A percentile compares a stretch with the other conserved stretches of the same genome.
Conservation (phyloP, 257 asterid species). For the Scutellaria minor region DNA sequence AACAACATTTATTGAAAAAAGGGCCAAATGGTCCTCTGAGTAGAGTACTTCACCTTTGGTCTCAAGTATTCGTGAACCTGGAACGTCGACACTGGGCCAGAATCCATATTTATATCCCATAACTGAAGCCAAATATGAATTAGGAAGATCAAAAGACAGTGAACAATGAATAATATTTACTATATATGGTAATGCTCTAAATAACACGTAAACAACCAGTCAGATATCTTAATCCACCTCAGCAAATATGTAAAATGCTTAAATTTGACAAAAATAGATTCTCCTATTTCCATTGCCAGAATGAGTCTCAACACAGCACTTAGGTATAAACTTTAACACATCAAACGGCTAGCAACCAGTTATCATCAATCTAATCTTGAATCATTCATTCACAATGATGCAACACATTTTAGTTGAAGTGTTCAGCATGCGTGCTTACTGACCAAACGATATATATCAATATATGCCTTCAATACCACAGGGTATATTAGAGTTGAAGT, state of each 20-base stretch:
- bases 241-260: conserved; percentile 8
- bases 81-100: conserved; percentile 96
- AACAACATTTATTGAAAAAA: conserved; percentile 18
- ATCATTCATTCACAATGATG: neutral
- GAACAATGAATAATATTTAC: conserved; percentile 1
- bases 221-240: conserved; percentile 4
- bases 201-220: conserved; percentile 14
- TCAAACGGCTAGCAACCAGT: conserved; percentile 19
- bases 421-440: conserved; percentile 27
- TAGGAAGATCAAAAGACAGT: conserved; percentile 25
- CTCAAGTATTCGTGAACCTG: conserved; percentile 97
- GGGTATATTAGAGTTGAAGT: conserved; percentile 14
- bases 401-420: neutral
- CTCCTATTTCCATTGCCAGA: conserved; percentile 15
- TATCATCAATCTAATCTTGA: conserved; percentile 15
- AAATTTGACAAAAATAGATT: neutral
- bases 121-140: conserved; percentile 60
- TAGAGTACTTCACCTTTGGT: conserved; percentile 72
- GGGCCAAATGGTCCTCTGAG: conserved; percentile 11
- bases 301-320: neutral
- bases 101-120: conserved; percentile 98
- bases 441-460: conserved; percentile 9
- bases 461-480: conserved; percentile 30
- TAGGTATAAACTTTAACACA: conserved; percentile 1
- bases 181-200: conserved; percentile 10